Evolutionary conservation across 768 basidiomycete species (phyloP).

Genomic region (Austroboletus eburneus): DNA sequence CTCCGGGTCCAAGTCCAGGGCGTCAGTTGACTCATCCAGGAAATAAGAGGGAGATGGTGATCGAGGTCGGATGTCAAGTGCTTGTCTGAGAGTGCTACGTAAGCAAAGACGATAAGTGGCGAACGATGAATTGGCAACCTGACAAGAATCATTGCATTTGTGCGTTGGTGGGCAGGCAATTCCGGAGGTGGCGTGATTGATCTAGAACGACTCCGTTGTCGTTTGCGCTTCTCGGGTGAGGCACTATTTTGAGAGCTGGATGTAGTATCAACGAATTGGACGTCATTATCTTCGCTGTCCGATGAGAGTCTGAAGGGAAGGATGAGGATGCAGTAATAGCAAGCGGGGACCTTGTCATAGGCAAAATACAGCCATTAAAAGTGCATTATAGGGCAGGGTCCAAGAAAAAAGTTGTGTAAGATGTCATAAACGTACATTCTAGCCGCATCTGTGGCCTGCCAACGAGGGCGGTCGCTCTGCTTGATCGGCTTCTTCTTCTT

Average conservation of each 20-base stretch:
- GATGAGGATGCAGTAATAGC: slow-evolving; percentile 1
- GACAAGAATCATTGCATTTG: slow-evolving; percentile 55
- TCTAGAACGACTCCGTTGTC: slow-evolving; percentile 55
- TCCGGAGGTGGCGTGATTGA: slow-evolving; percentile 78
- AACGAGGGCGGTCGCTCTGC: slow-evolving; percentile 32
- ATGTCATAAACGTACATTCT: slow-evolving; percentile 36
- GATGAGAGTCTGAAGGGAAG: slow-evolving; percentile 30
- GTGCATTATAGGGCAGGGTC: background rate
- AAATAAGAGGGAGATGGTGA: slow-evolving; percentile 44
- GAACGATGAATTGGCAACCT: slow-evolving; percentile 39
- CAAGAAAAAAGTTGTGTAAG: no score
- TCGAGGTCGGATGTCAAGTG: slow-evolving; percentile 40
- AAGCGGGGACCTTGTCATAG: slow-evolving; percentile 5
- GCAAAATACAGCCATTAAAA: background rate
- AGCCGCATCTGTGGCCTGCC: slow-evolving; percentile 40
- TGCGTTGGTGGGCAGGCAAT: slow-evolving; percentile 49
- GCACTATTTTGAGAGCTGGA: slow-evolving; percentile 6
- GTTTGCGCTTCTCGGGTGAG: slow-evolving; percentile 40
- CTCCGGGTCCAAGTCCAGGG: slow-evolving; percentile 55
- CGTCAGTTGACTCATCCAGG: slow-evolving; percentile 45
- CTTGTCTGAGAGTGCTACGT: slow-evolving; percentile 36
- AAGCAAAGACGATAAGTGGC: background rate
- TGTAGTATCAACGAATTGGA: slow-evolving; percentile 39
- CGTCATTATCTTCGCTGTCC: slow-evolving; percentile 44
- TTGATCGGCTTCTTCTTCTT: slow-evolving; percentile 37